phyloP scores from a whole-genome alignment of 768 basidiomycete species.

The Russula sp. region DNA sequence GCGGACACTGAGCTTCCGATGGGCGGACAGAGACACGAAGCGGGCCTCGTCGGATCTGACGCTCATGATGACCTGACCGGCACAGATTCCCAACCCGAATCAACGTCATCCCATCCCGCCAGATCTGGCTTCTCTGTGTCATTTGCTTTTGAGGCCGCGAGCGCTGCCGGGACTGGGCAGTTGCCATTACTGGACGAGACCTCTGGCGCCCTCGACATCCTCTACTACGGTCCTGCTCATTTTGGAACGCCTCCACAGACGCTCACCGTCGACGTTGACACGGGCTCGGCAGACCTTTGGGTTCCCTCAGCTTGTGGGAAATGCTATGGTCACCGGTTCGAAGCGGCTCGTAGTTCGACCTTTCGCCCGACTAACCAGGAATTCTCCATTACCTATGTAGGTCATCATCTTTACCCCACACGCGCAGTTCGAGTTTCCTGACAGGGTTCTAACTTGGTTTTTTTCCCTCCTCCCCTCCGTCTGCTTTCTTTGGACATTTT shows the following conservation, averaged over 20 bases:
- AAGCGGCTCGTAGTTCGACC: constrained; percentile 35
- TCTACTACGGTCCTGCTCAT: constrained; percentile 41
- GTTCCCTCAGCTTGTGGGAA: constrained; percentile 34
- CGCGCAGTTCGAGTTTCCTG: not conserved
- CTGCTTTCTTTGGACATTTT: not conserved
- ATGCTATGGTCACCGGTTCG: constrained; percentile 37
- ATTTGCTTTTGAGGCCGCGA: not conserved
- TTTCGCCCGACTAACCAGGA: constrained; percentile 28
- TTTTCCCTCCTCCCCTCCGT: not conserved
- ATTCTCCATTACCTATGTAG: constrained; percentile 42
- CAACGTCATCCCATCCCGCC: constrained; percentile 18
- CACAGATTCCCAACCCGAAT: constrained; percentile 3
- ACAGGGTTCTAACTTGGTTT: not conserved
- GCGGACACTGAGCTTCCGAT: not conserved
- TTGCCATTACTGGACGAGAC: constrained; percentile 36
- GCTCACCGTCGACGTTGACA: constrained; percentile 56
- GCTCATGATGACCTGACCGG: constrained; percentile 1
- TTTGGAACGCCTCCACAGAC: constrained; percentile 51
- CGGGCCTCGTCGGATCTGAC: not conserved
- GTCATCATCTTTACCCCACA: constrained; percentile 11
- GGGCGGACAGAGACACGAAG: not conserved
- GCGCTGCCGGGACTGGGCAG: not conserved
- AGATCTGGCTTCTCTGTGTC: constrained; percentile 23
- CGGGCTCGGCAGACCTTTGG: constrained; percentile 66
- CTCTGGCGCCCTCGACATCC: constrained; percentile 33